These are phyloP conservation scores for Ceratobasidium theobromae DNA, from an alignment of 1,284 basidiomycete genomes.

Conservation along the genomic window DNA sequence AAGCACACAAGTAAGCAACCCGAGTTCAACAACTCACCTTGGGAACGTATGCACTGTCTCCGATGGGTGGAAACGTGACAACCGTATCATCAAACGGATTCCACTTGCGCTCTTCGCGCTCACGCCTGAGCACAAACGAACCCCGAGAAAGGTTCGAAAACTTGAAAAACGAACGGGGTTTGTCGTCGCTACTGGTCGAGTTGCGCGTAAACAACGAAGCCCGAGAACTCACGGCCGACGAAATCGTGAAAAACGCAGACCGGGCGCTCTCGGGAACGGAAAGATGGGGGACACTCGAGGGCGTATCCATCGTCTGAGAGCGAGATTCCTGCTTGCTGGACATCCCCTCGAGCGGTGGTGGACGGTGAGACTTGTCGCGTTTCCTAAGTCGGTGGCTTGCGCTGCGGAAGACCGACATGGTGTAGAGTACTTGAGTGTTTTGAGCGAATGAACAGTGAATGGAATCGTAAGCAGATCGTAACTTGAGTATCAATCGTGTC, in stretches of 20 bases:
- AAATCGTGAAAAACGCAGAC: constrained; percentile 10
- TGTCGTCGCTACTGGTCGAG: not conserved
- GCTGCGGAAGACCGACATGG: constrained; percentile 23
- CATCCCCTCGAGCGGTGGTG: constrained; percentile 21
- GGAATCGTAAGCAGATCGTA: not conserved
- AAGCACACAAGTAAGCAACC: not conserved
- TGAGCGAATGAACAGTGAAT: not conserved
- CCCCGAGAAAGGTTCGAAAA: constrained; percentile 13
- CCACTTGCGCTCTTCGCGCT: not conserved
- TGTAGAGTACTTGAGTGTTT: not conserved
- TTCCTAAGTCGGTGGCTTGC: constrained; percentile 18
- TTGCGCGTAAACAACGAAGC: constrained; percentile 11
- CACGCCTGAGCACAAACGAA: constrained; percentile 29
- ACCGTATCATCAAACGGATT: not conserved
- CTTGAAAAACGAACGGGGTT: constrained; percentile 23
- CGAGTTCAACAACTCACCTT: not conserved
- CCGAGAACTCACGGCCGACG: constrained; percentile 9
- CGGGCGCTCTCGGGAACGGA: constrained; percentile 17
- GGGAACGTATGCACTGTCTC: not conserved
- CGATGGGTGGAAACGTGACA: not conserved
- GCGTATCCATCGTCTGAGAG: not conserved
- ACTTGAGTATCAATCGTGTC: not conserved
- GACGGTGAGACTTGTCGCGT: constrained; percentile 12
- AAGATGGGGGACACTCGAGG: not conserved
- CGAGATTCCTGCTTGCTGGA: not conserved